Base-by-base conservation (phyloP, 2,329 filamentous ascomycete species). In the Fusarium robinianum region DNA sequence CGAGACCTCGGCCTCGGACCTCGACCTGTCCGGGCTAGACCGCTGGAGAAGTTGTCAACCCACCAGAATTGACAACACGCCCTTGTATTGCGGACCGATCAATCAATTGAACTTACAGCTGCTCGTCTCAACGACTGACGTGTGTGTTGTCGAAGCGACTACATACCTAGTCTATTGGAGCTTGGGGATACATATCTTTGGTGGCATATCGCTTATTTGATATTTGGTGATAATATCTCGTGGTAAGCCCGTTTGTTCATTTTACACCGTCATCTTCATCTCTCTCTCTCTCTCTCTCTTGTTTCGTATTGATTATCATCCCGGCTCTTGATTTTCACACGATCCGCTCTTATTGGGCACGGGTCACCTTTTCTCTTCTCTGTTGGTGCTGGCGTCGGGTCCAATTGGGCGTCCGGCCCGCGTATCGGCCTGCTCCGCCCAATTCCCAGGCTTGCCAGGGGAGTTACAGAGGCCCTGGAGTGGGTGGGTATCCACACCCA, bases 401-500 rank as follows among this genome's bases (percentile, higher is more conserved):
- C n/a, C n/a, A n/a, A n/a, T n/a, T 32, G 43, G 43, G 29, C 40
- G 23, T 15, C 40, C 23, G 30, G 35, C 36, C 27, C 25, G 23
- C 43, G 27, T 47, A 16, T 31, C 41, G 45, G 47, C 41, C 45
- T 38, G 54, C 47, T 53, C 53, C 51, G 41, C 57, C 45, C 32
- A 43, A 35, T 42, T 53, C 36, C 39, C 42, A 41, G 26, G 25
- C 16, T 24, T 16, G n/a, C 30, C 17, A 34, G 21, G 30, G 14
- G 16, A 39, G n/a, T n/a, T n/a, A n/a, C n/a, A n/a, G n/a, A n/a
- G n/a, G n/a, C n/a, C n/a, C n/a, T n/a, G n/a, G n/a, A n/a, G n/a
- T n/a, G n/a, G n/a, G n/a, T n/a, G 32, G 30, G 35, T 51, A 37
- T 35, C 57, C 57, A 60, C 57, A 55, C 21, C 53, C 53, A 60